Base-by-base conservation (phyloP, 2,329 filamentous ascomycete genomes). In the Aurifilum marmelostoma region DNA sequence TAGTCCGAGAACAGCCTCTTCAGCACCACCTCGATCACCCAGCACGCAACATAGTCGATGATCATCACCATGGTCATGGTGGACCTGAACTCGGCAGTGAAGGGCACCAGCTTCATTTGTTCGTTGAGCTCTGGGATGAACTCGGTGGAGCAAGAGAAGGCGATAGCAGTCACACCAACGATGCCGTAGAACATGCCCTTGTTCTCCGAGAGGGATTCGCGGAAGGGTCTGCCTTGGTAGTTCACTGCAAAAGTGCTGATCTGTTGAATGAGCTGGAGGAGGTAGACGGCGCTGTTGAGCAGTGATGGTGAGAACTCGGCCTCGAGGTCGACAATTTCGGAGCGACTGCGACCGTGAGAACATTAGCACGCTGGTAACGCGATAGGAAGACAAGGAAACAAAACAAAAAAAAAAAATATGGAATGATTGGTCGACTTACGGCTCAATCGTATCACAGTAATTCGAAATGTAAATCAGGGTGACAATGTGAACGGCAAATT, bases 201-300 rank as follows among this genome's bases (percentile, higher is more conserved):
- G 85, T 99, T 99, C 83, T 97, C 96, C 6, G 92, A 91, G 73
- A 99, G 93, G 29, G 92, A 92, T 82, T 99, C 96, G 70, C 96
- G 92, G 91, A 99, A 99, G 16, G 96, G 96, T 12, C 96, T 92
- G 69, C 96, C 96, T 81, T 99, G 96, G 84, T 99, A 99, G 85
- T 99, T 99, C 85, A 99, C 97, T 71, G 96, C 94, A 76, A 99
- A 99, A 3, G 96, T 99, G 32, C 94, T 97, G 77, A 99, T 97
- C 80, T 99, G 96, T 81, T 99, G 96, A 80, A 99, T 98, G 65
- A 99, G 89, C 77, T 98, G 96, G 54, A 99, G 88, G 34, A 99
- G 92, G 80, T 98, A 99, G 74, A 99, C 93, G 67, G 96, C 96
- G 62, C 92, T 96, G 85, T 99, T 99, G 78, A 99, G 90, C 11